Conservation (phyloP, 192 early-diverging fungal genomes). For the Coemansia guatemalensis region DNA sequence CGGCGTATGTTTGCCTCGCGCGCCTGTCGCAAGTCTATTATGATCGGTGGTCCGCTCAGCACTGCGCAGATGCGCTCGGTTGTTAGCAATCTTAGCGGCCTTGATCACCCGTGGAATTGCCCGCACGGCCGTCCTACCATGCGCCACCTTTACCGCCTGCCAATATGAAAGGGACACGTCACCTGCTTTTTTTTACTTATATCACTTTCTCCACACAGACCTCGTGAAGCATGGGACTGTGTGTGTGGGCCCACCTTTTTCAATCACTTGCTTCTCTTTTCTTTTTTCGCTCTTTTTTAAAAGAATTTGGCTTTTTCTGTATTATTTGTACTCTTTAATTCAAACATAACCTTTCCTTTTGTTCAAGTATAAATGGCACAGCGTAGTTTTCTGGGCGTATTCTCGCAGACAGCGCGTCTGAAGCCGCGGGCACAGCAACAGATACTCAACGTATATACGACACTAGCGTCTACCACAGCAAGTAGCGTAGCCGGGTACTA, state of each 20-base stretch:
- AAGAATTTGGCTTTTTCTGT: neutral
- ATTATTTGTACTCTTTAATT: neutral
- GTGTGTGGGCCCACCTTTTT: neutral
- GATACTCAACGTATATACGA: constrained; percentile 25
- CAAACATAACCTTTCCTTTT: neutral
- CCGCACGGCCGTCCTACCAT: constrained; percentile 97
- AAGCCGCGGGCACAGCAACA: constrained; percentile 21
- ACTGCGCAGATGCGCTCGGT: constrained; percentile 74
- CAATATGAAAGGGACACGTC: constrained; percentile 2
- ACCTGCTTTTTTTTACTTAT: neutral
- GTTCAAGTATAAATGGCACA: constrained; percentile 7
- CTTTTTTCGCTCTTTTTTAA: constrained; percentile 6
- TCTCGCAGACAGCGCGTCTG: constrained; percentile 23
- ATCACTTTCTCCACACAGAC: too few species aligned
- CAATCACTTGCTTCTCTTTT: neutral
- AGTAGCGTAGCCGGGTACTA: constrained; percentile 20
- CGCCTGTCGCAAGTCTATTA: constrained; percentile 86
- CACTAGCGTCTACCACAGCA: constrained; percentile 9
- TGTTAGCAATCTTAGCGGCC: constrained; percentile 74
- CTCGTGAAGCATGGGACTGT: too few species aligned
- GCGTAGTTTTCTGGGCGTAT: constrained; percentile 9
- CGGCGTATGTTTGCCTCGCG: constrained; percentile 81
- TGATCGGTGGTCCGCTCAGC: constrained; percentile 87
- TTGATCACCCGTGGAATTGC: constrained; percentile 98
- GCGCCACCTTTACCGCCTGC: constrained; percentile 72